Evolutionary conservation across 2,329 filamentous ascomycete genomes (phyloP).

Genomic region (Talaromyces sp.): DNA sequence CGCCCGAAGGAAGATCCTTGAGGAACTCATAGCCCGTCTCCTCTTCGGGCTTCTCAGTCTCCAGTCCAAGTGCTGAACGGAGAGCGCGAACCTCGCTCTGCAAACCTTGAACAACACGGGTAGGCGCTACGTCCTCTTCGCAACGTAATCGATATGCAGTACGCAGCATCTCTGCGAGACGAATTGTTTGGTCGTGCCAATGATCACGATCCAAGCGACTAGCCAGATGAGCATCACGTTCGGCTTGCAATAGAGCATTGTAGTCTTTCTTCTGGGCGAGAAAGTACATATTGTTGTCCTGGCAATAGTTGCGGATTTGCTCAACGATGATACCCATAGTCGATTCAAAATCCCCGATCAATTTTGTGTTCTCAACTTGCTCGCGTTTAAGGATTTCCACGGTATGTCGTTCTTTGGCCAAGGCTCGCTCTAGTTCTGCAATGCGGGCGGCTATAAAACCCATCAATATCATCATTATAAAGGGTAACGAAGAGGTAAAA

Average conservation of each 20-base stretch:
- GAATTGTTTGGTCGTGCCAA: slow-evolving; percentile 44
- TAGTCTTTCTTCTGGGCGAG: slow-evolving; percentile 43
- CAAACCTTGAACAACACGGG: slow-evolving; percentile 39
- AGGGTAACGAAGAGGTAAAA: background rate
- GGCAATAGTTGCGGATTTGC: slow-evolving; percentile 46
- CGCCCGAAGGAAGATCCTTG: slow-evolving; percentile 34
- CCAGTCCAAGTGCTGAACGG: slow-evolving; percentile 43
- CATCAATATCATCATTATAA: background rate
- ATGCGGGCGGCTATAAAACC: slow-evolving; percentile 37
- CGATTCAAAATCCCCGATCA: slow-evolving; percentile 44
- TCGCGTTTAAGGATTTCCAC: slow-evolving; percentile 40
- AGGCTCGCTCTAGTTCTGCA: slow-evolving; percentile 42
- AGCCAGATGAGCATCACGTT: slow-evolving; percentile 44
- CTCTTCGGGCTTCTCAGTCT: slow-evolving; percentile 42
- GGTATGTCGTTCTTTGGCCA: slow-evolving; percentile 39
- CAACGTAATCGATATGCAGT: slow-evolving; percentile 42
- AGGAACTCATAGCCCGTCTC: slow-evolving; percentile 46
- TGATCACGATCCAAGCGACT: slow-evolving; percentile 45
- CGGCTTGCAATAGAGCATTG: slow-evolving; percentile 45
- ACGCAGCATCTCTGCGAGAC: slow-evolving; percentile 44
- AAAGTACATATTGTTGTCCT: slow-evolving; percentile 44
- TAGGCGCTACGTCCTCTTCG: slow-evolving; percentile 41
- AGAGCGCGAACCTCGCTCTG: slow-evolving; percentile 46
- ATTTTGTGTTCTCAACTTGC: slow-evolving; percentile 41
- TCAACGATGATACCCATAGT: slow-evolving; percentile 44